These are phyloP conservation scores for Cystobasidium onofrii DNA, from an alignment of 768 basidiomycete genomes.

Conservation along the genomic window DNA sequence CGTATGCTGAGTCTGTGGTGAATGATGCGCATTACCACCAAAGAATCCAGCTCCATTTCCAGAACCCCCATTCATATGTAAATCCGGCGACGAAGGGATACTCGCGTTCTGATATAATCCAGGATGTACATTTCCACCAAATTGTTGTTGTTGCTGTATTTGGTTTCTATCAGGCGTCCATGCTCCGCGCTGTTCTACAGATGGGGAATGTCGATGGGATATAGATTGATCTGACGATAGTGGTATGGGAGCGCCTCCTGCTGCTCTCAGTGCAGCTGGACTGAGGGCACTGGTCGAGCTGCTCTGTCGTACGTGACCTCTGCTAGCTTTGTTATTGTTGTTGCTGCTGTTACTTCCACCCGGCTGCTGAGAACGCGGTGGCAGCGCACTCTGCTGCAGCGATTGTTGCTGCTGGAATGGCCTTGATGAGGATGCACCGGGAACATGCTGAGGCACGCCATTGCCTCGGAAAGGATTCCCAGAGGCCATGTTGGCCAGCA, in stretches of 20 bases:
- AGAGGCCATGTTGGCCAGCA: neutral
- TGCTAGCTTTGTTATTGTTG: neutral
- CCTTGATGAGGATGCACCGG: neutral
- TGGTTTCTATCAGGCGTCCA: neutral
- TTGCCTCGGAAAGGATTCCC: neutral
- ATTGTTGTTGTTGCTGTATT: neutral
- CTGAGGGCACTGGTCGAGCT: neutral
- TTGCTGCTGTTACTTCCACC: neutral
- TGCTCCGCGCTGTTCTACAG: constrained; percentile 3
- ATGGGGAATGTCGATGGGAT: neutral
- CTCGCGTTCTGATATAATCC: neutral
- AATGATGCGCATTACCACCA: no score
- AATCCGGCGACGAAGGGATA: neutral
- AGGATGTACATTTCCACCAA: neutral
- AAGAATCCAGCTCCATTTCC: neutral
- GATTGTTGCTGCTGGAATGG: neutral
- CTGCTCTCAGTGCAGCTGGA: constrained; percentile 1
- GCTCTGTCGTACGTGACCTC: neutral
- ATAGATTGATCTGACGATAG: neutral
- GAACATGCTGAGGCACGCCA: neutral
- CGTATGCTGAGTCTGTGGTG: neutral
- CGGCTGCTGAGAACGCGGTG: neutral
- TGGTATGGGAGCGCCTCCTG: neutral
- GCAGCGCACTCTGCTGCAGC: neutral
- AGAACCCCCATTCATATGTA: neutral